Base-by-base conservation (phyloP, 2,329 filamentous ascomycete genomes). In the Cercospora nicotianae region DNA sequence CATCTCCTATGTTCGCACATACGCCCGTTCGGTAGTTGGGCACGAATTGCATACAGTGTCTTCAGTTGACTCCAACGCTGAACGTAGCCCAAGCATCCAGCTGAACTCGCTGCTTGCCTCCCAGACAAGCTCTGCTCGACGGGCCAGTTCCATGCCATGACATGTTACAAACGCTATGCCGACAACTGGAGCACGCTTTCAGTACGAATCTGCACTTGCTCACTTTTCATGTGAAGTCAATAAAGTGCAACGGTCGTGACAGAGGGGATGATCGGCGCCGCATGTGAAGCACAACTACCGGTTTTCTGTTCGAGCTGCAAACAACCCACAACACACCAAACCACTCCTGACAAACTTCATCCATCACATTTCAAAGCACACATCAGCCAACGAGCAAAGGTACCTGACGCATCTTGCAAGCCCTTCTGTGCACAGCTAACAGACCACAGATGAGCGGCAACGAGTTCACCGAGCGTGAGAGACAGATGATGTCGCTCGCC, bases 391-490 rank as follows among this genome's bases (percentile, higher is more conserved):
- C 26, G n/a, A 33, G 26, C 42, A 30, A 63, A 39, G 53, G 62
- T 64, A 23, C 51, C 12, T 58, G 30, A 23, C 18, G 20, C 51
- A 51, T 18, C n/a, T 57, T 1, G 23, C 45, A 53, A 30, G 31
- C 8, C 55, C 9, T 7, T n/a, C 18, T 10, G 3, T 55, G 5
- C 45, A 53, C 28, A 55, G 28, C 58, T 65, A 16, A 65, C 16
- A 28, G 9, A 23, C 33, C 31, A 45, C 63, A 61, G 48, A 70
- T 69, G 66, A 48, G 60, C 57, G 60, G 65, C 18, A 57, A 69
- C 63, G 45, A 36, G 42, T 73, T 76, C 65, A 73, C 71, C 55
- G 72, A 72, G 13, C 71, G 72, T 45, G 75, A 77, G 66, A 60
- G 60, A 53, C 31, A 73, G 63, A 42, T 76, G 39, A 71, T 76